These are phyloP conservation scores for Penicillium sp. DNA, from an alignment of 2,329 filamentous ascomycete genomes.

Conservation along the genomic window DNA sequence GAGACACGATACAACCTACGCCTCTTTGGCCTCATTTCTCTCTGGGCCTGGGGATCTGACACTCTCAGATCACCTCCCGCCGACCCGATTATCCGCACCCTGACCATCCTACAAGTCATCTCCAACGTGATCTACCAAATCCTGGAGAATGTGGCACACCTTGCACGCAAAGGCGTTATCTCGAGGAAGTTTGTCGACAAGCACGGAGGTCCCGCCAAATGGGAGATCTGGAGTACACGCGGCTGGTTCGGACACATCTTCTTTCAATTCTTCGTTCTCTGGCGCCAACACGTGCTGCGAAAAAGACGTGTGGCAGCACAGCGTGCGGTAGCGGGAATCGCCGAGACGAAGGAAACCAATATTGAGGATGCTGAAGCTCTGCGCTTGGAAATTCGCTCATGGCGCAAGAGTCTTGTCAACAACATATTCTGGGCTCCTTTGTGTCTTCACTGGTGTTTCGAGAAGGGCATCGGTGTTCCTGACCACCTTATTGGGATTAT, in stretches of 20 bases:
- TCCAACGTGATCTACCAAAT: constrained; percentile 68
- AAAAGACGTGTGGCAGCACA: constrained; percentile 26
- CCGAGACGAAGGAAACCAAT: constrained; percentile 21
- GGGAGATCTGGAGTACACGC: constrained; percentile 68
- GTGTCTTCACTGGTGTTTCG: constrained; percentile 76
- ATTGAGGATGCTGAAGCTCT: constrained; percentile 30
- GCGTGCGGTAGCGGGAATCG: constrained; percentile 9
- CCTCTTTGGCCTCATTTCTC: constrained; percentile 63
- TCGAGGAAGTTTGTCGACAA: constrained; percentile 38
- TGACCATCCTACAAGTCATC: constrained; percentile 65
- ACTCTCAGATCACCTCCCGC: constrained; percentile 45
- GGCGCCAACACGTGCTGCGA: constrained; percentile 41
- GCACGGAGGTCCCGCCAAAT: constrained; percentile 53
- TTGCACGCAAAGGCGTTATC: constrained; percentile 68
- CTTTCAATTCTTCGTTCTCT: constrained; percentile 67
- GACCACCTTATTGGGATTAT: constrained; percentile 56
- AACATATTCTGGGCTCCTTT: constrained; percentile 76
- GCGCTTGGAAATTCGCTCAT: constrained; percentile 49
- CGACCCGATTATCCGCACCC: constrained; percentile 45
- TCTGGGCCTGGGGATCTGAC: constrained; percentile 74
- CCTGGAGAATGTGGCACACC: constrained; percentile 77
- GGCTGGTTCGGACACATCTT: constrained; percentile 77
- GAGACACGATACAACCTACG: constrained; percentile 49
- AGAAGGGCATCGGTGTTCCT: constrained; percentile 57
- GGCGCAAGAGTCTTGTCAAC: constrained; percentile 58